Evolutionary conservation across 768 basidiomycete genomes (phyloP).

Genomic region (Cystobasidium onofrii): DNA sequence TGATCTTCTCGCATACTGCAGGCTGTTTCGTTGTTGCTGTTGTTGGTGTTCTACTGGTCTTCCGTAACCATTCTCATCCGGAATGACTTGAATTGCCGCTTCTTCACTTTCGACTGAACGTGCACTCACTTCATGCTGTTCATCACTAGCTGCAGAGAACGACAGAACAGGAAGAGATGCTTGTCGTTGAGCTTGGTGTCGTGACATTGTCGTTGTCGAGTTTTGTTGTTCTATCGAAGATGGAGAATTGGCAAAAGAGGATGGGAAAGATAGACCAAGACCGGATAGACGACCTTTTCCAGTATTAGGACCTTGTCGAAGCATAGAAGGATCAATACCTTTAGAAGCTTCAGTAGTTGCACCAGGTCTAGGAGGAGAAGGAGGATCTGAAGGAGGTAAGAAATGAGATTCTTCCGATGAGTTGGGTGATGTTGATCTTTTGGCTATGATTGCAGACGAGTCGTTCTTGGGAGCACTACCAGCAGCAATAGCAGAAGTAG

Average conservation of each 20-base stretch:
- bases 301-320: conserved; percentile 14
- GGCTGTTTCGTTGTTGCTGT: neutral
- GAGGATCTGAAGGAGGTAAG: neutral
- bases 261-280: neutral
- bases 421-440: neutral
- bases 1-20: neutral
- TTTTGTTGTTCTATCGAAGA: neutral
- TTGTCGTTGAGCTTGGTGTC: conserved; percentile 5
- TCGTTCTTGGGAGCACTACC: neutral
- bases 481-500: neutral
- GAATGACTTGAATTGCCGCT: conserved; percentile 3
- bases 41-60: neutral
- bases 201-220: neutral
- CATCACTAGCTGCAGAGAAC: conserved; percentile 16
- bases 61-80: neutral
- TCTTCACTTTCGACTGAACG: conserved; percentile 4
- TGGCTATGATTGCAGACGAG: neutral
- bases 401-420: conserved; percentile 15
- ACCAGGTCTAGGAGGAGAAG: conserved; percentile 11
- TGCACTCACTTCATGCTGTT: neutral
- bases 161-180: conserved; percentile 21
- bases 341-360: conserved; percentile 3
- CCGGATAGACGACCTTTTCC: conserved; percentile 22
- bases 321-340: conserved; percentile 7
- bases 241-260: neutral